Conservation (phyloP, 148 eudicot species). For the Silene latifolia region DNA sequence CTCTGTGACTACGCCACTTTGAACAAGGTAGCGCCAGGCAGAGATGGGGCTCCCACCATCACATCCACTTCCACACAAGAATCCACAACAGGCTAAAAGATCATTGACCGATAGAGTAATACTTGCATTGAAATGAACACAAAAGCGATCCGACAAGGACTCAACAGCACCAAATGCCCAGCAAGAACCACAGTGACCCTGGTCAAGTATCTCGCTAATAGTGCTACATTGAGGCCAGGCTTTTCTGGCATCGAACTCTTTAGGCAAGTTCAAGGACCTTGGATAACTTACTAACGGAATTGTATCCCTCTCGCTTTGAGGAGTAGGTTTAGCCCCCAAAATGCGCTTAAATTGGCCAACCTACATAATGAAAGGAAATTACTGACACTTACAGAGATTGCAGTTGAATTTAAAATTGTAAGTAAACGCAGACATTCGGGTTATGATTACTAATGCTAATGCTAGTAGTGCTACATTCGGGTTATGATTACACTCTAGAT, state of each 20-base stretch:
- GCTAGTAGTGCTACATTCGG: too few species aligned
- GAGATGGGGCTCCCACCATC: conserved; percentile 79
- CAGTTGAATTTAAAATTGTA: too few species aligned
- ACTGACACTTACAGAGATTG: too few species aligned
- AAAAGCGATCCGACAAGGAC: conserved; percentile 83
- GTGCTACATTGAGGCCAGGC: conserved; percentile 83
- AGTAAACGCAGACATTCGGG: too few species aligned
- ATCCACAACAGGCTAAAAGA: conserved; percentile 95
- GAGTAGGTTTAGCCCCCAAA: conserved; percentile 71
- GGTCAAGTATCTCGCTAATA: conserved; percentile 65
- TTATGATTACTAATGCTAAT: too few species aligned
- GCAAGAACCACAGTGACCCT: conserved; percentile 99
- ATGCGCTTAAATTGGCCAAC: conserved; percentile 80
- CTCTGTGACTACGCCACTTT: conserved; percentile 76
- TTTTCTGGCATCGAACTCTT: conserved; percentile 71
- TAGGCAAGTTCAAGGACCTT: conserved; percentile 51
- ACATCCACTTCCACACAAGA: conserved; percentile 89
- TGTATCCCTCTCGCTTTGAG: conserved; percentile 39
- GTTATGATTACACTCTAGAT: too few species aligned
- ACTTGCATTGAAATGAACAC: conserved; percentile 53
- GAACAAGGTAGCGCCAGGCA: conserved; percentile 80
- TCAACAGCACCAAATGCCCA: conserved; percentile 99
- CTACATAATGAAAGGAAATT: conserved; percentile 28
- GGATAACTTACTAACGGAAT: conserved; percentile 53
- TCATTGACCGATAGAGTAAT: conserved; percentile 69